These are phyloP conservation scores for Phytophthora lateralis DNA, from an alignment of 352 stramenopile genomes.

Conservation along the genomic window DNA sequence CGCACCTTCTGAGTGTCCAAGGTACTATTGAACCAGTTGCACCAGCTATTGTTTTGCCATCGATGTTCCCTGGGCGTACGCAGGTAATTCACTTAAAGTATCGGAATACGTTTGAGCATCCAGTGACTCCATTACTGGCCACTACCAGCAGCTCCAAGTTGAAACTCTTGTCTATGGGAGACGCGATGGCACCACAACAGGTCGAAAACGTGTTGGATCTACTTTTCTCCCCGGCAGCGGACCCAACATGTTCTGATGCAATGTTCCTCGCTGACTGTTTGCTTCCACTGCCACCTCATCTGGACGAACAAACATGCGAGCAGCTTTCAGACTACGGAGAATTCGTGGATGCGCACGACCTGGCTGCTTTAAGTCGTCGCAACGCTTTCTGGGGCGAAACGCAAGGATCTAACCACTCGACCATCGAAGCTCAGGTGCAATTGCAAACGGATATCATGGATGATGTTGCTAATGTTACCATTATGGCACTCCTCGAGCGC, in stretches of 20 bases:
- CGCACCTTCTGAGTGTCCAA: slow-evolving; percentile 34
- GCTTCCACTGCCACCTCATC: slow-evolving; percentile 17
- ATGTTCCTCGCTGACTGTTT: slow-evolving; percentile 49
- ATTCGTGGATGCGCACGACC: slow-evolving; percentile 36
- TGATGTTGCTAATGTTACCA: slow-evolving; percentile 33
- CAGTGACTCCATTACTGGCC: slow-evolving; percentile 26
- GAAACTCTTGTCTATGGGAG: slow-evolving; percentile 30
- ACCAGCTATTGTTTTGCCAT: slow-evolving; percentile 31
- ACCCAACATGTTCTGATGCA: slow-evolving; percentile 28
- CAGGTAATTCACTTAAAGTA: slow-evolving; percentile 43
- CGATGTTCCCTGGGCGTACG: slow-evolving; percentile 44
- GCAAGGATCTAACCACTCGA: slow-evolving; percentile 5
- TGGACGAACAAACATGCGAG: slow-evolving; percentile 22
- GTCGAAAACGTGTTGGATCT: slow-evolving; percentile 34
- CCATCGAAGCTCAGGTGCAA: slow-evolving; percentile 30
- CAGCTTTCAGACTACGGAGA: slow-evolving; percentile 47
- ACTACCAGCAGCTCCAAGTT: slow-evolving; percentile 22
- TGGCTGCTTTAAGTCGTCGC: slow-evolving; percentile 40
- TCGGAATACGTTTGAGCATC: slow-evolving; percentile 49
- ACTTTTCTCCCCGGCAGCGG: slow-evolving; percentile 41
- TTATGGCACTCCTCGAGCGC: slow-evolving; percentile 41
- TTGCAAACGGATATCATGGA: slow-evolving; percentile 47
- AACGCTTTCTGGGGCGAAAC: slow-evolving; percentile 34
- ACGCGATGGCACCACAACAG: slow-evolving; percentile 19
- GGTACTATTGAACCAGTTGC: slow-evolving; percentile 40